These are phyloP conservation scores for Picochlorum sp. DNA, from an alignment of 139 green algal genomes.

Conservation along the genomic window DNA sequence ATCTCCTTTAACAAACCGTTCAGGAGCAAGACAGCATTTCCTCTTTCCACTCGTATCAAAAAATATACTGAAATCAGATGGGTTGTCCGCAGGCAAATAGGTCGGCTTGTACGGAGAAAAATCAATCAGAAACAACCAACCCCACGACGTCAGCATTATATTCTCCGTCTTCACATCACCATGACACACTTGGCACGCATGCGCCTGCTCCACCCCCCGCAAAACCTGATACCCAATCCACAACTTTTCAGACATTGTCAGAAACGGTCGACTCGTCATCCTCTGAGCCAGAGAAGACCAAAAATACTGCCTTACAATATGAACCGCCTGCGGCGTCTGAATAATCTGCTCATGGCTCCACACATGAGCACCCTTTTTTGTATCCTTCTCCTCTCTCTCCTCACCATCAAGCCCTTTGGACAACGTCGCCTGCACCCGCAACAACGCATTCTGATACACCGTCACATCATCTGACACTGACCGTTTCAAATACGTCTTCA, in stretches of 20 bases:
- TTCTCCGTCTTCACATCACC: conserved; percentile 96
- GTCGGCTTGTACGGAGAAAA: conserved; percentile 91
- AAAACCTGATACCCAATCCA: conserved; percentile 94
- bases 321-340: conserved; percentile 22
- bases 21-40: conserved; percentile 89
- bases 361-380: conserved; percentile 44
- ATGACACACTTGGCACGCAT: conserved; percentile 72
- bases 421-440: conserved; percentile 38
- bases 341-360: conserved; percentile 53
- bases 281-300: conserved; percentile 79
- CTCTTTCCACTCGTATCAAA: conserved; percentile 86
- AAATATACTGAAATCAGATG: conserved; percentile 95
- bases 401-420: too few relatives aligned
- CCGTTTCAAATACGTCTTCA: conserved; percentile 52
- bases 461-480: conserved; percentile 31
- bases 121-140: conserved; percentile 73
- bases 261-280: conserved; percentile 84
- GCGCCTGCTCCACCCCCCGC: conserved; percentile 57
- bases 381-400: conserved; percentile 5
- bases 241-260: conserved; percentile 79
- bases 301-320: conserved; percentile 78
- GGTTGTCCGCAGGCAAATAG: conserved; percentile 87
- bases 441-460: conserved; percentile 61
- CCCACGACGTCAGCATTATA: conserved; percentile 86
- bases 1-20: conserved; percentile 58